These are phyloP conservation scores for Maudiozyma saulgeensis DNA, from an alignment of 805 yeast genomes.

Conservation along the genomic window DNA sequence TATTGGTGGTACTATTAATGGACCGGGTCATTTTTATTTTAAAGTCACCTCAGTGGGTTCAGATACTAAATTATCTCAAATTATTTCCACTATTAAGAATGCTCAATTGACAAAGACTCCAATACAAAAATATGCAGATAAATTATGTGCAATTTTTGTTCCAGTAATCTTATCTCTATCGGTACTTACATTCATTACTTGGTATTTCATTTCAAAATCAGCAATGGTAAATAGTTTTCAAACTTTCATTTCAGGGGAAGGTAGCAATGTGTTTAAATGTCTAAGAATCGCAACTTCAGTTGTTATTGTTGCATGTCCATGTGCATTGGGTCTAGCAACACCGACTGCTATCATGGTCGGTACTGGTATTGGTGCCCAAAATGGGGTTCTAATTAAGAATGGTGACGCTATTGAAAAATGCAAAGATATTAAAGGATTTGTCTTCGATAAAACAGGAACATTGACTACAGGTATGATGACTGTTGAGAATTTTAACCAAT, in stretches of 20 bases:
- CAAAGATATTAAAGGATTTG: conserved; percentile 32
- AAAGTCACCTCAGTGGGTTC: conserved; percentile 65
- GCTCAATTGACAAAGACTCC: conserved; percentile 89
- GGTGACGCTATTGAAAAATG: conserved; percentile 81
- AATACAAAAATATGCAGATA: conserved; percentile 81
- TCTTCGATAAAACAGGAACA: conserved; percentile 94
- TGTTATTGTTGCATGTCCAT: conserved; percentile 96
- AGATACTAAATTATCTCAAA: conserved; percentile 78
- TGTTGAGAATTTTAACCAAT: conserved; percentile 22
- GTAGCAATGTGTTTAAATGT: conserved; percentile 28
- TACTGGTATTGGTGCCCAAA: conserved; percentile 86
- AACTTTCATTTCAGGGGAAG: not conserved
- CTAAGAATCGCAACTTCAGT: conserved; percentile 81
- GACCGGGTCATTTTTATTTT: conserved; percentile 61
- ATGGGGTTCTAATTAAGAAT: conserved; percentile 88
- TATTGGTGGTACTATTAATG: conserved; percentile 88
- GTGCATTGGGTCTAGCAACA: conserved; percentile 94
- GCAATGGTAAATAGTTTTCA: not conserved
- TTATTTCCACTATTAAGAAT: conserved; percentile 74
- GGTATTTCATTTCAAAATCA: conserved; percentile 34
- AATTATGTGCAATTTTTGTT: conserved; percentile 76
- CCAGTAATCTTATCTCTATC: conserved; percentile 61
- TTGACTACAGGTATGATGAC: conserved; percentile 77
- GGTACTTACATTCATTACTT: conserved; percentile 50
- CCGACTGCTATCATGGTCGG: conserved; percentile 99